Percentiles rank a stretch among this genome's conserved stretches.
Conservation (phyloP, 208 protist species). For the Pavlovales sp. region DNA sequence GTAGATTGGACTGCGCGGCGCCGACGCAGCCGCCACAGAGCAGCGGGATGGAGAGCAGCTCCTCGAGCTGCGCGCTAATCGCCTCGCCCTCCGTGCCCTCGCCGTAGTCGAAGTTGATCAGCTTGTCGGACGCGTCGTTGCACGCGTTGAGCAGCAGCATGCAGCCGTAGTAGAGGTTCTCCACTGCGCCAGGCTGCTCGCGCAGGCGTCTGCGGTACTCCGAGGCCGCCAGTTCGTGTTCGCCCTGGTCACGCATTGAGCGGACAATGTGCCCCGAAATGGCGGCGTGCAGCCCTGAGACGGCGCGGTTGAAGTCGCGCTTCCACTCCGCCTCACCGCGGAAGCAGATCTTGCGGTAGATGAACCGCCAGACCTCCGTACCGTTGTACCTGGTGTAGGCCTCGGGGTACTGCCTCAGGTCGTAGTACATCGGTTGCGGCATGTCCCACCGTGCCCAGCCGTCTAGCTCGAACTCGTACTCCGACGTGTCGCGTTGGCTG, state of each 20-base stretch:
- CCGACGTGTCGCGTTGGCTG: not conserved
- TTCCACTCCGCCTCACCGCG: conserved; percentile 2
- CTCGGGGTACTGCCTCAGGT: not conserved
- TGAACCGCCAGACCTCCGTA: conserved; percentile 12
- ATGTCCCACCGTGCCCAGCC: conserved; percentile 26
- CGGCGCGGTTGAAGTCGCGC: conserved; percentile 35
- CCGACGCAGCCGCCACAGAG: not conserved
- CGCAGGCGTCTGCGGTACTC: conserved; percentile 21
- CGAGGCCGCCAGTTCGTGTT: not conserved
- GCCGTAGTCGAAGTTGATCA: not conserved
- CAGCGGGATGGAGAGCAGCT: not conserved
- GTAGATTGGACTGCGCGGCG: not conserved
- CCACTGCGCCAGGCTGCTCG: conserved; percentile 4
- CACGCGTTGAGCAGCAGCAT: conserved; percentile 11
- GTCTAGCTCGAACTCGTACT: conserved; percentile 31
- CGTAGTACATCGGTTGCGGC: conserved; percentile 14
- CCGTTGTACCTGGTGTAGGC: conserved; percentile 16
- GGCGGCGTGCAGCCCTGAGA: conserved; percentile 2
- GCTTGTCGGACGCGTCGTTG: not conserved
- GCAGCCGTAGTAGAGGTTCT: conserved; percentile 14
- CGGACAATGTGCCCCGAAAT: not conserved
- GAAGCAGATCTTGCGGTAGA: conserved; percentile 34
- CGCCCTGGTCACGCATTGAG: not conserved
- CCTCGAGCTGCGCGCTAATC: not conserved
- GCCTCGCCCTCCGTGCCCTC: too few relatives aligned